Evolutionary conservation across 257 asterid genomes (phyloP).

Genomic region (Capsicum chinense): DNA sequence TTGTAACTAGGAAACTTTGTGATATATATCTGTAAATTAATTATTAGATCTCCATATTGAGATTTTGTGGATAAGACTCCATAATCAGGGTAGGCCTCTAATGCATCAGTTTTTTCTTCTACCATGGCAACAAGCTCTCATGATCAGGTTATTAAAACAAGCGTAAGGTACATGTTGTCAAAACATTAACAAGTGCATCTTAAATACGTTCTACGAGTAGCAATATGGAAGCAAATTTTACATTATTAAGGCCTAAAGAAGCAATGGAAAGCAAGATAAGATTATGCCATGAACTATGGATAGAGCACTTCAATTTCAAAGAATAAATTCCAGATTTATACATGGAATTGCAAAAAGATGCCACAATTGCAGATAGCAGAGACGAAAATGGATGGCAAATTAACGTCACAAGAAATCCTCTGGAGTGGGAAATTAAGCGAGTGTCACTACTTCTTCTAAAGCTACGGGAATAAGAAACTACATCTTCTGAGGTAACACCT

Average conservation of each 20-base stretch:
- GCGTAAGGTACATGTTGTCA: neutral
- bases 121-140: conserved; percentile 23
- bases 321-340: neutral
- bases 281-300: neutral
- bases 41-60: neutral
- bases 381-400: conserved; percentile 3
- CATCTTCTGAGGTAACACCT: neutral
- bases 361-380: conserved; percentile 12
- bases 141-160: neutral
- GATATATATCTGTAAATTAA: neutral
- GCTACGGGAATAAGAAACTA: neutral
- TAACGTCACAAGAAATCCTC: neutral
- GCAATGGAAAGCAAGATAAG: neutral
- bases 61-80: conserved; percentile 8
- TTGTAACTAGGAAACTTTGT: neutral
- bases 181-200: neutral
- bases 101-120: conserved; percentile 16
- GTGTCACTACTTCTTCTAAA: neutral
- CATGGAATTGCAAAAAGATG: neutral
- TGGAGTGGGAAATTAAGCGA: neutral
- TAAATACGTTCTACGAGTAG: neutral
- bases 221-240: neutral
- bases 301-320: neutral
- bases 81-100: neutral
- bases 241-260: neutral